Evolutionary conservation across 108 stramenopile species (phyloP), one percentile per base, ranked within the genome.

Genomic region (Fistulifera pelliculosa): DNA sequence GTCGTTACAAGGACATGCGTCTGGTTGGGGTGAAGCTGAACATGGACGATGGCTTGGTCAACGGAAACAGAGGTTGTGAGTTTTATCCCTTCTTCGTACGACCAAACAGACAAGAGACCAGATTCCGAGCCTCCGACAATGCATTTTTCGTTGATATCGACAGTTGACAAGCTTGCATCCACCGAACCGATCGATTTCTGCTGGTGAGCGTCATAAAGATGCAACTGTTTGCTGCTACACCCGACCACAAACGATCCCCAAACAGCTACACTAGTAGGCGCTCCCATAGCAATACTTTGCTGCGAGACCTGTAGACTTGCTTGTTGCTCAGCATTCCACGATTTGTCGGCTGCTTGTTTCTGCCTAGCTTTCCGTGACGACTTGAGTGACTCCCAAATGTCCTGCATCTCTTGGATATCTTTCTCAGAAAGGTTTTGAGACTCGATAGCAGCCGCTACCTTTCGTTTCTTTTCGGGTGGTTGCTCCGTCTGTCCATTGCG

Each of bases 181-280:
- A 83, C 56, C 2, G 83, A 76, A 17, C 56, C 64, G 4, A 65
- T 49, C 48, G 85, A 61, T 47, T 68, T 51, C 27, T 79, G 67
- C 21, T 56, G 61, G 8, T 19, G 49, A 7, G 63, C 35, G 64
- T 83, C 65, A 43, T 86, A 92, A 18, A 88, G 66, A 13, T 80
- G 48, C 4, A 85, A 58, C 58, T 79, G 78, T 58, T 79, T 81
- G 52, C 92, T 90, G 11, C 62, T 71, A 31, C 85, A 89, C 47
- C 74, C 79, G 15, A 82, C 85, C 22, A 72, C 75, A 42, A 87
- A 52, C 12, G 63, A 53, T 19, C 22, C 19, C 11, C 51, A 27
- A 27, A 28, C 58, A 17, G 39, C 40, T 16, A 23, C 31, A 24
- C 12, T 35, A 4, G 26, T 17, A 18, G 26, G 28, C 23, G 63